Percentiles rank a stretch among this genome's conserved stretches.
Evolutionary conservation across 352 stramenopile species (phyloP).

Genomic region (Chrysophaeum taylorii): DNA sequence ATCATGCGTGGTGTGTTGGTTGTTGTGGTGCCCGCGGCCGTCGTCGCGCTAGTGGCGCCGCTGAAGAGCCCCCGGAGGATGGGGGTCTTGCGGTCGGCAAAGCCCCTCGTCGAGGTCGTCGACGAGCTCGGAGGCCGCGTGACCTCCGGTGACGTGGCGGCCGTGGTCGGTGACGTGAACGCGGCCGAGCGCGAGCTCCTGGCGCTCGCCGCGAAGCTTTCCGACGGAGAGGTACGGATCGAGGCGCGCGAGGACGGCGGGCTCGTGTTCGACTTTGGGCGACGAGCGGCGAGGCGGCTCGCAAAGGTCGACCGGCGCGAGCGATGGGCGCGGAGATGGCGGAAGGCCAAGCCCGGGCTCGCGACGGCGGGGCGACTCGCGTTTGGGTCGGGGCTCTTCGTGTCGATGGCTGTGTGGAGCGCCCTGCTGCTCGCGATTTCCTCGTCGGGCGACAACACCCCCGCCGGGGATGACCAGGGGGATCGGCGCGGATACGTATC

Average conservation of each 20-base stretch:
- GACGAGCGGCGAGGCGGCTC: background rate
- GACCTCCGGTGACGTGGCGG: no score
- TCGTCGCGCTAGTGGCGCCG: no score
- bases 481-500: no score
- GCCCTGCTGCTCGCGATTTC: background rate
- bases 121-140: no score
- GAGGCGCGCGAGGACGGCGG: background rate
- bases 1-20: no score
- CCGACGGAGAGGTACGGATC: background rate
- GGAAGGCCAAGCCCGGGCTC: background rate
- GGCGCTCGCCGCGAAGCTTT: background rate
- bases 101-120: no score
- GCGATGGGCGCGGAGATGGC: background rate
- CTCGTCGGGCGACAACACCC: no score
- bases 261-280: background rate
- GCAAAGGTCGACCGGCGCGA: background rate
- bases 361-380: background rate
- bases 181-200: slow-evolving; percentile 3
- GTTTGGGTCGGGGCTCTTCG: background rate
- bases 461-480: no score
- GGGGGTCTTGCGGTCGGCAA: no score
- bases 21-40: no score
- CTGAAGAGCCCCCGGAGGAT: no score
- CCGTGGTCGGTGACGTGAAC: no score
- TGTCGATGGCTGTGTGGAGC: background rate